These are phyloP conservation scores for Torulaspora globosa DNA, from an alignment of 1,139 yeast species.

Conservation along the genomic window DNA sequence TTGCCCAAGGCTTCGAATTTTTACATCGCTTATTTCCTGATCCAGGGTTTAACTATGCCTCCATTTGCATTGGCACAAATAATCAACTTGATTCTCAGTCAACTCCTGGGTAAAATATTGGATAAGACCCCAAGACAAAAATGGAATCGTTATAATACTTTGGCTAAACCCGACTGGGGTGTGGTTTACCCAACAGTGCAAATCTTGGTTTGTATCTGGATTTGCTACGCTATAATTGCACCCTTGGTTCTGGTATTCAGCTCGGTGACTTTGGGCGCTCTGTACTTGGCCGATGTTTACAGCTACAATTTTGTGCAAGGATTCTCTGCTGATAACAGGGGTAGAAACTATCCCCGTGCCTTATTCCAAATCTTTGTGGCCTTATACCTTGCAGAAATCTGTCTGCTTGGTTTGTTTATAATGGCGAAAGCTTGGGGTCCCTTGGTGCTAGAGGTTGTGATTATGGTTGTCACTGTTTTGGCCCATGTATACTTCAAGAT, in stretches of 20 bases:
- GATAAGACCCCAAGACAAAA: constrained; percentile 68
- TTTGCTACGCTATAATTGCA: constrained; percentile 71
- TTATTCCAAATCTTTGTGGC: constrained; percentile 64
- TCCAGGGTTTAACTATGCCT: constrained; percentile 66
- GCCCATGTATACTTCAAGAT: constrained; percentile 55
- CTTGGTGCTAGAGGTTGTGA: constrained; percentile 57
- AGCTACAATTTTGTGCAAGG: constrained; percentile 51
- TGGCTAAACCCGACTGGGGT: constrained; percentile 63
- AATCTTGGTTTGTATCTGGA: constrained; percentile 63
- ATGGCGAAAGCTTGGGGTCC: constrained; percentile 73
- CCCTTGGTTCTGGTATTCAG: constrained; percentile 70
- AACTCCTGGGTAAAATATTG: constrained; percentile 38
- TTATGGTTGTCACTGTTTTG: constrained; percentile 48
- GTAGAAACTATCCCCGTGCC: constrained; percentile 63
- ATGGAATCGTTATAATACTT: constrained; percentile 48
- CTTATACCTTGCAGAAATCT: constrained; percentile 60
- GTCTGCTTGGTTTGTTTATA: constrained; percentile 62
- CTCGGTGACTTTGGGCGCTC: constrained; percentile 53
- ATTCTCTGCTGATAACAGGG: constrained; percentile 57
- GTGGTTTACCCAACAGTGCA: constrained; percentile 69
- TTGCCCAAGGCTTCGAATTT: constrained; percentile 73
- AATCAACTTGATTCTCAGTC: constrained; percentile 42
- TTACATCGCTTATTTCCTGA: constrained; percentile 58
- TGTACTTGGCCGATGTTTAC: constrained; percentile 63
- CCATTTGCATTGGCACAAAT: constrained; percentile 61